These are phyloP conservation scores for Nicotiana noctiflora DNA, from an alignment of 257 asterid genomes.

Conservation along the genomic window DNA sequence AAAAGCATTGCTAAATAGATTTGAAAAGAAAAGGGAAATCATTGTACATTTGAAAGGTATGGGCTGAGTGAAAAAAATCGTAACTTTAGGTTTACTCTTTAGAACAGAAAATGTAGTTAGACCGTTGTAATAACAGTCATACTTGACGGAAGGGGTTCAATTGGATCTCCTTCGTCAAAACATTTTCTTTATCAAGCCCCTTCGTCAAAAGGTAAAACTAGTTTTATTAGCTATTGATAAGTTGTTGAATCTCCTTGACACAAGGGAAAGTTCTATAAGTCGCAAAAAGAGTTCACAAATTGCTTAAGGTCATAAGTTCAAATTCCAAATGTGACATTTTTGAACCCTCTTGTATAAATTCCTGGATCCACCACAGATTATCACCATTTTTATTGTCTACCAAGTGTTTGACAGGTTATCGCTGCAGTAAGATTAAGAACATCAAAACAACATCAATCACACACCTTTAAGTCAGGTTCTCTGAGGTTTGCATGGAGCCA, in stretches of 20 bases:
- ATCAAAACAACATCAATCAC: neutral
- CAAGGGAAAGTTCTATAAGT: too few species aligned
- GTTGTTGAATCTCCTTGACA: too few species aligned
- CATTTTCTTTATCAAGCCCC: too few species aligned
- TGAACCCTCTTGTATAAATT: too few species aligned
- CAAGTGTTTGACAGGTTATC: neutral
- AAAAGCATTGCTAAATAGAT: neutral
- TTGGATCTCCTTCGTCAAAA: too few species aligned
- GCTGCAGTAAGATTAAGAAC: neutral
- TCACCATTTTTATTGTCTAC: neutral
- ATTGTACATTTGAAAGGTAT: neutral
- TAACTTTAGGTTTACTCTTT: neutral
- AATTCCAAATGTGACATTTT: too few species aligned
- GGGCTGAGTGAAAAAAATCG: neutral
- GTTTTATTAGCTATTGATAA: too few species aligned
- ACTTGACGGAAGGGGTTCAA: too few species aligned
- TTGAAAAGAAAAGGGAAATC: neutral
- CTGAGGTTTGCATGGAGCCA: constrained; percentile 91
- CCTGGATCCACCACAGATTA: neutral
- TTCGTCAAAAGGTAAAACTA: too few species aligned
- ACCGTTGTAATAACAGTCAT: neutral
- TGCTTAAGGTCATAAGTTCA: too few species aligned
- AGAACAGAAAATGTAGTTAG: neutral
- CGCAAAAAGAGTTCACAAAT: too few species aligned
- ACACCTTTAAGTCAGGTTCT: constrained; percentile 83